A percentile compares a stretch with the other conserved stretches of the same genome.
phyloP scores from a whole-genome alignment of 768 basidiomycete species.

The Serendipita sp. region DNA sequence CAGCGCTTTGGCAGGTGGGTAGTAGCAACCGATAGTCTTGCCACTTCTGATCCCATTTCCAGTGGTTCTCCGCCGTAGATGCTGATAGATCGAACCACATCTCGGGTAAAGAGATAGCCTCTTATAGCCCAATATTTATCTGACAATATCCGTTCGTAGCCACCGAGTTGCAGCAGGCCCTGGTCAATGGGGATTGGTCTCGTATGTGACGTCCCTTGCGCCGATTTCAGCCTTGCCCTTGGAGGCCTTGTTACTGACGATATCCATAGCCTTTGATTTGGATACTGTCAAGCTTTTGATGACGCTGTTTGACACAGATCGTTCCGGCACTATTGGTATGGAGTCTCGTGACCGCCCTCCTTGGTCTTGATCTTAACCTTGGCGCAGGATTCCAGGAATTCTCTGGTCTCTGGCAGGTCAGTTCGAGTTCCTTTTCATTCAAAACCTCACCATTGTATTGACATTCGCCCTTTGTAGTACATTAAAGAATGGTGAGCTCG shows the following conservation, averaged over 20 bases:
- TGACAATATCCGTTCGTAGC: background rate
- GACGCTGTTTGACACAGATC: slow-evolving; percentile 65
- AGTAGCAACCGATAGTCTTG: background rate
- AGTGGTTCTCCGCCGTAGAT: slow-evolving; percentile 58
- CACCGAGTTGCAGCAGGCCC: slow-evolving; percentile 25
- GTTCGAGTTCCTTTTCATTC: slow-evolving; percentile 32
- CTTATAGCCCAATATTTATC: slow-evolving; percentile 27
- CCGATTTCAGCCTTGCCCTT: background rate
- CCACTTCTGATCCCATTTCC: slow-evolving; percentile 25
- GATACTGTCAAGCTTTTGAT: slow-evolving; percentile 79
- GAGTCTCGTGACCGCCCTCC: slow-evolving; percentile 18
- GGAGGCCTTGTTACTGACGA: background rate
- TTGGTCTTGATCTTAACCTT: slow-evolving; percentile 8
- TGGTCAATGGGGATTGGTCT: slow-evolving; percentile 56
- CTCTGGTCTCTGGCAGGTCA: slow-evolving; percentile 59
- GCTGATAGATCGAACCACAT: slow-evolving; percentile 55
- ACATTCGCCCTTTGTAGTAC: background rate
- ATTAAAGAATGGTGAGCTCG: slow-evolving; percentile 15
- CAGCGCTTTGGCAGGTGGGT: slow-evolving; percentile 26
- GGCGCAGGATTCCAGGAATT: slow-evolving; percentile 27
- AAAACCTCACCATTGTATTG: too few species aligned
- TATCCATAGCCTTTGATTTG: slow-evolving; percentile 50
- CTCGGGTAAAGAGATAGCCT: slow-evolving; percentile 39
- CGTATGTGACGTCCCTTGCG: slow-evolving; percentile 32
- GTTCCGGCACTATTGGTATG: slow-evolving; percentile 65